Base-by-base conservation (phyloP, 371 early-diverging fungal genomes). In the Syncephalastrum monosporum region DNA sequence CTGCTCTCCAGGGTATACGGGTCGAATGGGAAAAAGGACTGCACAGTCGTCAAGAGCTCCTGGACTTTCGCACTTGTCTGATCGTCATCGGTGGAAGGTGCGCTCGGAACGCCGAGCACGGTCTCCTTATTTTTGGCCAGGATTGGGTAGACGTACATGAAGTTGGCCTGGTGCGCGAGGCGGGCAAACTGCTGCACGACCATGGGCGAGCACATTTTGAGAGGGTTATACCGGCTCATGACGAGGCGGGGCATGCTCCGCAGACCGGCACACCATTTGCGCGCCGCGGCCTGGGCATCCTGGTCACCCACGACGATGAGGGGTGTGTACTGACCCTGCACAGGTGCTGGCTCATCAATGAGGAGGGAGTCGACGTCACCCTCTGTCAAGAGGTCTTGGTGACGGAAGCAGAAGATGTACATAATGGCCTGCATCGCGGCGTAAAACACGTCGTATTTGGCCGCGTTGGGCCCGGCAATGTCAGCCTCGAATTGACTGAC, bases 391-490 rank as follows among this genome's bases (percentile, higher is more conserved):
- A 91, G 70, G 53, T 92, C 88, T 42, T 84, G 82, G 94, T 95
- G 95, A n/a, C 95, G 85, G 79, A 93, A 96, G 67, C 95, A 95
- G 50, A 95, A 95, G 7, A 95, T 84, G 65, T 96, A 98, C 64
- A 98, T 76, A 44, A 90, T 67, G 0, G 95, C 91, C 65, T 97
- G 96, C 7, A 91, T 85, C n/a, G 84, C 87, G 1, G 91, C 82
- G 63, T 95, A 97, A 57, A 98, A 95, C 21, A 90, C 84, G 6
- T 82, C 79, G 55, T 90, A 82, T 33, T 82, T 77, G 54, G 77
- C 74, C 12, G 82, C 71, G 55, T 90, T 86, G 1, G 77, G 73
- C 23, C 62, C 46, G 33, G 52, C 24, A 3, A 67, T 50, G 12
- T 55, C 56, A 14, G 56, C 64, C 59, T 95, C 93, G 58, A 86